phyloP scores from a whole-genome alignment of 1,139 yeast genomes.

The Pneumocystis oryctolagi region DNA sequence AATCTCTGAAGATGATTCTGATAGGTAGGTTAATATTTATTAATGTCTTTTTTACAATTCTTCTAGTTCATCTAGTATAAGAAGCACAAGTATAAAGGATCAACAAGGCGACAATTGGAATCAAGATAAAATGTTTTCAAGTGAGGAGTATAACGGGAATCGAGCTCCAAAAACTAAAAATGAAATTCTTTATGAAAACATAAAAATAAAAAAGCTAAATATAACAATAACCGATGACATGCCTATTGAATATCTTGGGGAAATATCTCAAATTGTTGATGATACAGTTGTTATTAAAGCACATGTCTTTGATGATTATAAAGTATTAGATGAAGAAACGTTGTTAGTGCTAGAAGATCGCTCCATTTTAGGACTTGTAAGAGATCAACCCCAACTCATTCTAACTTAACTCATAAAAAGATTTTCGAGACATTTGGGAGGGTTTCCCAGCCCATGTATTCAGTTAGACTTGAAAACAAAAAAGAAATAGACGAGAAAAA shows the following conservation, averaged over 20 bases:
- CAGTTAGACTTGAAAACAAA: slow-evolving; percentile 49
- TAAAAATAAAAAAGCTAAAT: slow-evolving; percentile 52
- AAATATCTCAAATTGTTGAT: slow-evolving; percentile 51
- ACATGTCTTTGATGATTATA: slow-evolving; percentile 65
- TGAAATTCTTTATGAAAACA: slow-evolving; percentile 49
- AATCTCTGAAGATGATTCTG: not conserved
- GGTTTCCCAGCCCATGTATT: slow-evolving; percentile 65
- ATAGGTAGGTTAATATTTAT: not conserved
- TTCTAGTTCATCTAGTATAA: not conserved
- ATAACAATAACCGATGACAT: slow-evolving; percentile 44
- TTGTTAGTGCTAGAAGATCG: slow-evolving; percentile 65
- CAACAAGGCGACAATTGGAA: not conserved
- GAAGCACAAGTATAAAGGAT: not conserved
- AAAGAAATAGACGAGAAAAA: slow-evolving; percentile 36
- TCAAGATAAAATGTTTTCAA: slow-evolving; percentile 5
- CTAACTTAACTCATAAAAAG: slow-evolving; percentile 1
- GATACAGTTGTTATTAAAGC: slow-evolving; percentile 60
- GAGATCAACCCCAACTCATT: slow-evolving; percentile 16
- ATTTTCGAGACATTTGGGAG: slow-evolving; percentile 70
- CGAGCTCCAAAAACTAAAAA: slow-evolving; percentile 66
- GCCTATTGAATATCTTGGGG: slow-evolving; percentile 61
- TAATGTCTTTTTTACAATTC: not conserved
- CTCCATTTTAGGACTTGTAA: slow-evolving; percentile 61
- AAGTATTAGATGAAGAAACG: slow-evolving; percentile 70
- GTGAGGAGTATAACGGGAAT: slow-evolving; percentile 23